phyloP scores from a whole-genome alignment of 2,329 filamentous ascomycete species.

The Colletotrichum sp. region DNA sequence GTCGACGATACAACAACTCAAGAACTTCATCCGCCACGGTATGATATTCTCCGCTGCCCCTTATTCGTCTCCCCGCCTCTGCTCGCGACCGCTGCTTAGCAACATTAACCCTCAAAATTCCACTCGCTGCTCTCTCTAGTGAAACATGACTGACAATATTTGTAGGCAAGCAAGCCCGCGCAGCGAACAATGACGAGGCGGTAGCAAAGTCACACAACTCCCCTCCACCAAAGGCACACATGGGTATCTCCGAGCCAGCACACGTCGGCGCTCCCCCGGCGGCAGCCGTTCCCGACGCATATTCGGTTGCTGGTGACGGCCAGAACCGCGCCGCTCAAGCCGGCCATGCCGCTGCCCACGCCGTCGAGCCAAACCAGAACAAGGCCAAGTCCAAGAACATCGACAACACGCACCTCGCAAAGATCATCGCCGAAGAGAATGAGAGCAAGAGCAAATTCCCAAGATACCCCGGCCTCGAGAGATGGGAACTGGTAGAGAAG shows the following conservation, averaged over 20 bases:
- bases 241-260: slow-evolving; percentile 59
- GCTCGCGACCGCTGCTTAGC: neutral
- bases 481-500: slow-evolving; percentile 90
- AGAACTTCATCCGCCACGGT: slow-evolving; percentile 97
- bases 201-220: slow-evolving; percentile 58
- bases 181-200: slow-evolving; percentile 59
- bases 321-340: slow-evolving; percentile 74
- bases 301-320: slow-evolving; percentile 63
- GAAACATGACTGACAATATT: neutral
- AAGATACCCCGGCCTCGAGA: slow-evolving; percentile 78
- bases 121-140: neutral
- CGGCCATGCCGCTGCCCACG: slow-evolving; percentile 67
- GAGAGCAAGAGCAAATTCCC: slow-evolving; percentile 86
- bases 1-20: slow-evolving; percentile 89
- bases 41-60: slow-evolving; percentile 29
- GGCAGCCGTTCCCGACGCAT: slow-evolving; percentile 59
- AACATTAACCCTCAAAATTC: neutral
- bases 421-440: slow-evolving; percentile 90
- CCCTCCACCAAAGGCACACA: slow-evolving; percentile 53
- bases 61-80: neutral
- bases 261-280: slow-evolving; percentile 43
- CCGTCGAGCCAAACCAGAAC: slow-evolving; percentile 66
- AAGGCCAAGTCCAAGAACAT: slow-evolving; percentile 37
- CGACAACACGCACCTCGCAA: slow-evolving; percentile 76
- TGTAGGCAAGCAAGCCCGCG: slow-evolving; percentile 85